Evolutionary conservation across 2,329 filamentous ascomycete genomes (phyloP), one percentile per base, ranked within the genome.

Genomic region (Aspergillus udagawae): DNA sequence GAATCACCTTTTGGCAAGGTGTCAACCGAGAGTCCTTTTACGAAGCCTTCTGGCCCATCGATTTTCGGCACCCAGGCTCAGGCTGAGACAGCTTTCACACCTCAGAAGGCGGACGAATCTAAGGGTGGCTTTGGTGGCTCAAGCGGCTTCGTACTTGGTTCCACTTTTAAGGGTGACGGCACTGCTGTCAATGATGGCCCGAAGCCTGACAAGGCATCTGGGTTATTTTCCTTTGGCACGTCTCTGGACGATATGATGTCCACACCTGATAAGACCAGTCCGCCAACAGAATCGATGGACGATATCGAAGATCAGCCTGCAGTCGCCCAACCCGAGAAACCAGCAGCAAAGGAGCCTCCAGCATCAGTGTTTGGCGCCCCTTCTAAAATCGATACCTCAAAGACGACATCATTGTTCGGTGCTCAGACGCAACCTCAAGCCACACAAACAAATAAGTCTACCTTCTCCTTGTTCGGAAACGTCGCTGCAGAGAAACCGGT

Each of bases 81-180:
- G 50, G 56, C 56, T 10, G 60, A 60, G 8, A 65, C 69, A 1
- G 54, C 69, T 4, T 75, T 75, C 54, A 28, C 61, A 3, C 50
- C 67, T 20, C 66, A 69, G 50, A 70, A 69, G 28, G 55, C 63
- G 17, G 60, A 57, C 4, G 66, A 67, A 41, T 52, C 70, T 23
- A 70, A 69, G 52, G 66, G 65, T 29, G 52, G 65, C 0, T 74
- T 75, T 52, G 71, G 70, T 4, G 61, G 65, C 7, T 52, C 63
- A 14, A 57, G 65, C 57, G 66, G 67, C n/a, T 81, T 81, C 61
- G 69, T 67, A 7, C 62, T 80, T 23, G 75, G 73, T 1, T 77
- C 79, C 25, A 72, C 73, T 10, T 79, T 80, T 59, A 78, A 78
- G 62, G 67, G 67, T 3, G 78, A 80, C 56, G 72, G 68, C 8